Evolutionary conservation across 768 basidiomycete species (phyloP), one percentile per base, ranked within the genome.

Genomic region (Trametes coccinea): DNA sequence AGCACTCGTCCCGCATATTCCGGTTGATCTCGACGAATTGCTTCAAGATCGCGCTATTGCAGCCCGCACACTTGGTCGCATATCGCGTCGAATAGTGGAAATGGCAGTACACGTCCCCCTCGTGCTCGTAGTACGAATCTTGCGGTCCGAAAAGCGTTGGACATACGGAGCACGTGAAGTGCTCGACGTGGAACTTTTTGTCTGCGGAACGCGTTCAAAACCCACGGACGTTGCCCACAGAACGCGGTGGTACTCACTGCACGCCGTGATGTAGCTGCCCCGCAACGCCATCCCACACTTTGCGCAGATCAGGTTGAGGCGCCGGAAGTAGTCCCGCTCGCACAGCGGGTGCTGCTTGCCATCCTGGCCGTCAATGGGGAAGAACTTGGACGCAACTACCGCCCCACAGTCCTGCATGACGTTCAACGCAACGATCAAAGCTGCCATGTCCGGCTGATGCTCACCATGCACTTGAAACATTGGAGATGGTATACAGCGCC

Each of bases 11-110:
- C 66, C 89, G 83, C 84, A 92, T 93, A 76, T 98, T 98, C 62
- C 97, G 85, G 71, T 99, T 98, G 77, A 99, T 98, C 78, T 99
- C 97, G 63, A 99, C 97, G 71, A 98, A 99, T 75, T 99, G 97
- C 78, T 99, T 99, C 67, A 99, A 78, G 64, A 99, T 99, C 16
- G 97, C 97, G 61, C 89, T 97, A 67, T 87, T 92, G 76, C 97
- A 99, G 5, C 97, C 97, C 0, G 94, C 95, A 72, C 97, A 99
- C 74, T 98, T 98, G 50, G 95, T 96, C 1, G 97, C 97, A 73
- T 98, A 98, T 57, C 95, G 89, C 10, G 95, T 98, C 34, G 95
- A 98, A 76, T 98, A 99, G 78, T 99, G 97, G 78, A 92, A 98
- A 76, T 99, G 97, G 73, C 97, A 99, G 74, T 91, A 99, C 29